phyloP scores from a whole-genome alignment of 2,329 filamentous ascomycete genomes.

The Hypomyces perniciosus region DNA sequence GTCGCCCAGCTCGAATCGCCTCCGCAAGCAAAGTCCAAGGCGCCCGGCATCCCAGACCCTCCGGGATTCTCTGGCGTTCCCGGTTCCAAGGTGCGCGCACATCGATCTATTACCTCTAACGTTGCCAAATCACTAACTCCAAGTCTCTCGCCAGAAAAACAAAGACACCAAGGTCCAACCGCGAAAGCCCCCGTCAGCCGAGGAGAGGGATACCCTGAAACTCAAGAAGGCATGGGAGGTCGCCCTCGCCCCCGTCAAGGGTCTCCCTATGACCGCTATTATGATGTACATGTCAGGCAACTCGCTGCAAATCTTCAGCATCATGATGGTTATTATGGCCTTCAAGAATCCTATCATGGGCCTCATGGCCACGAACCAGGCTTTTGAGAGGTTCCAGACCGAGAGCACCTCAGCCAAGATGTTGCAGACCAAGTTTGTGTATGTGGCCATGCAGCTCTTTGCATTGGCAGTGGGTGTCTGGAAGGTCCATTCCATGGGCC shows the following conservation, averaged over 20 bases:
- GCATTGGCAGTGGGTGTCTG: slow-evolving; percentile 82
- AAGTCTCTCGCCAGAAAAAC: slow-evolving; percentile 35
- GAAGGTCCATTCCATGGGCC: slow-evolving; percentile 95
- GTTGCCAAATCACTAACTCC: slow-evolving; percentile 6
- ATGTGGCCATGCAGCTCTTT: slow-evolving; percentile 78
- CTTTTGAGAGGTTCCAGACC: slow-evolving; percentile 88
- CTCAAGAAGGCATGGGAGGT: slow-evolving; percentile 99
- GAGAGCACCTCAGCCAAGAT: slow-evolving; percentile 68
- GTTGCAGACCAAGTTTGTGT: slow-evolving; percentile 78
- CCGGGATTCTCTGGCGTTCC: slow-evolving; percentile 67
- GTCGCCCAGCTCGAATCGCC: slow-evolving; percentile 71
- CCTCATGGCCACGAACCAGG: slow-evolving; percentile 72
- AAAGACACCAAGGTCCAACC: slow-evolving; percentile 44
- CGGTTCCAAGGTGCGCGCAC: slow-evolving; percentile 49
- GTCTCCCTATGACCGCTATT: slow-evolving; percentile 94
- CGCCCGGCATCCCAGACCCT: slow-evolving; percentile 69
- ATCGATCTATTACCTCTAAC: not conserved
- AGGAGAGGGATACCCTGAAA: slow-evolving; percentile 92
- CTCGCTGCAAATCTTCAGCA: slow-evolving; percentile 95
- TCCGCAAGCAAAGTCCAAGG: slow-evolving; percentile 60
- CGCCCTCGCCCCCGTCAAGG: slow-evolving; percentile 86
- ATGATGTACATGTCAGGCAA: slow-evolving; percentile 99
- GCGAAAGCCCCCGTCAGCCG: slow-evolving; percentile 64
- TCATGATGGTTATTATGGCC: slow-evolving; percentile 99
- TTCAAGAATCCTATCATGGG: slow-evolving; percentile 95